Conservation (phyloP, 192 early-diverging fungal species). For the Globomyces pollinis-pini region DNA sequence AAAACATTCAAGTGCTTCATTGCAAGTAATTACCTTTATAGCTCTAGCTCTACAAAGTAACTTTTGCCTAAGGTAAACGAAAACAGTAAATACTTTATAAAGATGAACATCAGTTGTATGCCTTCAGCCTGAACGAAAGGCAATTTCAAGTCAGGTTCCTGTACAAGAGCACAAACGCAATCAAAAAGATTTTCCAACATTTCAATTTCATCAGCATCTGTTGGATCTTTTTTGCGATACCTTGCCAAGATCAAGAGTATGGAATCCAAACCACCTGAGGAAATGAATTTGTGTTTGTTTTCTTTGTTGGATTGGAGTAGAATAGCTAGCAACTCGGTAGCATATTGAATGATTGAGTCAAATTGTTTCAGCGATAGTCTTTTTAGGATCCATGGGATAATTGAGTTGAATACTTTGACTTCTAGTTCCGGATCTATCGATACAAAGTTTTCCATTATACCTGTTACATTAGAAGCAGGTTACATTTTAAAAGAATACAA, state of each 20-base stretch:
- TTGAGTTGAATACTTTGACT: slow-evolving; percentile 47
- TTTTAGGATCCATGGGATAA: slow-evolving; percentile 69
- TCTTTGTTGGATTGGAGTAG: slow-evolving; percentile 60
- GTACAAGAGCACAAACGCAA: slow-evolving; percentile 63
- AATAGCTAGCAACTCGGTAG: slow-evolving; percentile 78
- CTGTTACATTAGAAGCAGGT: too few species aligned
- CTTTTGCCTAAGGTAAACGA: slow-evolving; percentile 48
- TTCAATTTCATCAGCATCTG: slow-evolving; percentile 78
- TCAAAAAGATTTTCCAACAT: slow-evolving; percentile 90
- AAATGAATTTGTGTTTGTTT: slow-evolving; percentile 19
- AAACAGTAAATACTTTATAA: slow-evolving; percentile 72
- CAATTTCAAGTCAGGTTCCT: slow-evolving; percentile 60
- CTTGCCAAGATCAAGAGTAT: slow-evolving; percentile 60
- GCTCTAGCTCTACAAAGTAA: too few species aligned
- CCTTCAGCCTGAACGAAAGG: slow-evolving; percentile 79
- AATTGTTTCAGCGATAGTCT: slow-evolving; percentile 55
- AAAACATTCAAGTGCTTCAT: too few species aligned
- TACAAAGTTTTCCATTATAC: slow-evolving; percentile 84
- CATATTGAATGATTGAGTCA: slow-evolving; percentile 82
- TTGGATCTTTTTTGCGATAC: slow-evolving; percentile 65
- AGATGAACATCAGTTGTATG: slow-evolving; percentile 81
- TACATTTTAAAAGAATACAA: background rate
- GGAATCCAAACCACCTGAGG: slow-evolving; percentile 54
- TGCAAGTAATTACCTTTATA: too few species aligned
- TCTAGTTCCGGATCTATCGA: slow-evolving; percentile 63